These are phyloP conservation scores for Ciborinia camelliae DNA, from an alignment of 2,329 filamentous ascomycete species.

Conservation along the genomic window DNA sequence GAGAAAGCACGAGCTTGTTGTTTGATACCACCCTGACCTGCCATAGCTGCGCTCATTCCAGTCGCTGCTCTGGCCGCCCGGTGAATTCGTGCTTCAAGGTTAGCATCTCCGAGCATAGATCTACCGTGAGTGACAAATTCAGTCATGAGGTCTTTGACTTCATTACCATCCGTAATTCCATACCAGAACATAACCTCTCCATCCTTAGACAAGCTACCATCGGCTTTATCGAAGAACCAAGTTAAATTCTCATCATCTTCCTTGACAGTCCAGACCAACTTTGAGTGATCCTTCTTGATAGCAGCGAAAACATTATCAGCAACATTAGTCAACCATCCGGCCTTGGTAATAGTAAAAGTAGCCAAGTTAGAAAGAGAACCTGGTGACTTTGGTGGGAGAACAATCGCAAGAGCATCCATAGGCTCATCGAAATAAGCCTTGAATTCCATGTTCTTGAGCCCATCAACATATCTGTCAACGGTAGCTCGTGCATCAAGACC, in stretches of 20 bases:
- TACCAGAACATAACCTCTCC: constrained; percentile 97
- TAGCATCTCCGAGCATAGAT: constrained; percentile 84
- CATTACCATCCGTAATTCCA: constrained; percentile 69
- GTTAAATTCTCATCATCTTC: constrained; percentile 94
- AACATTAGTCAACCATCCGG: constrained; percentile 90
- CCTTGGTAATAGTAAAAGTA: constrained; percentile 88
- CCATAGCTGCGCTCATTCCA: constrained; percentile 48
- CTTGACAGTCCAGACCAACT: constrained; percentile 93
- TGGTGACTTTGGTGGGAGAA: constrained; percentile 68
- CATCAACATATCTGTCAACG: constrained; percentile 82
- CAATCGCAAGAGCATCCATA: constrained; percentile 89
- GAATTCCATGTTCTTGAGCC: constrained; percentile 73
- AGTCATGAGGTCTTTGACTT: constrained; percentile 78
- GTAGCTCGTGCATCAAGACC: constrained; percentile 77
- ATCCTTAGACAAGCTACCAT: constrained; percentile 81
- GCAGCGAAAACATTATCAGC: constrained; percentile 92
- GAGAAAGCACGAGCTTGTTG: constrained; percentile 69
- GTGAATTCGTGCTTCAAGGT: constrained; percentile 81
- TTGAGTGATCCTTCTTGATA: constrained; percentile 90
- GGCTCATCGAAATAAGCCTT: constrained; percentile 92
- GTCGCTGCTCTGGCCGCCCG: constrained; percentile 70
- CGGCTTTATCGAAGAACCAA: constrained; percentile 97
- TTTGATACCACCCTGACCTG: constrained; percentile 43
- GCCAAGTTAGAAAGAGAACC: constrained; percentile 76
- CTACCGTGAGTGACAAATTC: constrained; percentile 81